Conservation (phyloP, 345 rosid genomes). For the Hibiscus syriacus region DNA sequence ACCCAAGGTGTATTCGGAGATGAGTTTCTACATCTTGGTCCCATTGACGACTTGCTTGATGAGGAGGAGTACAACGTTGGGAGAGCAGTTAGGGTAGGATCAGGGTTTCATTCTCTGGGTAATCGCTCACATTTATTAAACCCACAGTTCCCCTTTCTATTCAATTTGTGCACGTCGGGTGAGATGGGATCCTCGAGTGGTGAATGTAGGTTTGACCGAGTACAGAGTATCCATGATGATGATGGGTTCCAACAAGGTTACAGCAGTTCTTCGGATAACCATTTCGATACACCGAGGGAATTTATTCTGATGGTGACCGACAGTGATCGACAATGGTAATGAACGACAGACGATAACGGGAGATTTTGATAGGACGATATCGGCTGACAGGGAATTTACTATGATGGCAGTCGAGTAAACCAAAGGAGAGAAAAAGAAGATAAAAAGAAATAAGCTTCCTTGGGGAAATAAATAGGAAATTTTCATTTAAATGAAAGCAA, state of each 20-base stretch:
- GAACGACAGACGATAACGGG: too few relatives aligned
- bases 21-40: constrained; percentile 88
- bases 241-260: too few relatives aligned
- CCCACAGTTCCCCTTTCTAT: constrained; percentile 47
- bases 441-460: too few relatives aligned
- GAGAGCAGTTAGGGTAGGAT: constrained; percentile 16
- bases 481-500: too few relatives aligned
- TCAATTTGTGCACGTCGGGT: constrained; percentile 37
- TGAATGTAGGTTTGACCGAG: constrained; percentile 53
- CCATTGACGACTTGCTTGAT: constrained; percentile 84
- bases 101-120: constrained; percentile 25
- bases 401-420: too few relatives aligned
- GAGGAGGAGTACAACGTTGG: constrained; percentile 57
- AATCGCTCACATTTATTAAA: constrained; percentile 35
- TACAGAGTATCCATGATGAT: constrained; percentile 46
- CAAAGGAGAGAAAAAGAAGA: too few relatives aligned
- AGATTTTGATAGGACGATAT: too few relatives aligned
- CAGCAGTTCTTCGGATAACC: constrained; percentile 25
- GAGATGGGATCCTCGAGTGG: constrained; percentile 32
- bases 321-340: too few relatives aligned
- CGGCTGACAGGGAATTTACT: too few relatives aligned
- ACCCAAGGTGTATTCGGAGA: constrained; percentile 43
- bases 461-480: too few relatives aligned
- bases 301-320: too few relatives aligned
- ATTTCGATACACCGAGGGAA: constrained; percentile 34